Evolutionary conservation across 1,284 basidiomycete species (phyloP), one percentile per base, ranked within the genome.

Genomic region (Ustilago bromivora): DNA sequence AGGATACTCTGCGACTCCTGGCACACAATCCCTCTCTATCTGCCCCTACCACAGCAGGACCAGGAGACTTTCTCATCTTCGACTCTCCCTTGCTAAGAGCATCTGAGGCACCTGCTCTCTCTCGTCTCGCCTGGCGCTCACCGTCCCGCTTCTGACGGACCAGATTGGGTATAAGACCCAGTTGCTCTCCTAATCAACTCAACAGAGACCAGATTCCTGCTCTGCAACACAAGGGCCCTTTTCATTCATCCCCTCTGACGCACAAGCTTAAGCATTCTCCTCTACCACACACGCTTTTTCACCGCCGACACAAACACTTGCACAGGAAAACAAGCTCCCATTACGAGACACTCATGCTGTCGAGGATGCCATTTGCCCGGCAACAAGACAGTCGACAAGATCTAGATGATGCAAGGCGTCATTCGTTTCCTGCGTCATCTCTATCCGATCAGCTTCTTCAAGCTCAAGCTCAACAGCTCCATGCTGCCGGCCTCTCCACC

Each of bases 401-500:
- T 41, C 32, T 49, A 0, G 40, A 66, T 13, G 69, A 71, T 12
- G 31, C 51, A 10, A 55, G 55, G 12, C 49, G 69, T 31, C 69
- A 62, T 43, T 66, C 63, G 23, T 23, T 62, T 12, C 69, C 69
- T 32, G 59, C 56, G 1, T 32, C 51, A n/a, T 43, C 56, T n/a
- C 31, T 66, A 9, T 63, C 69, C 40, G 63, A 56, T 4, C 69
- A 71, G 32, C 35, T 63, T 15, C 38, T 57, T 15, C 69, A 66
- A 59, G 64, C 53, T 15, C 69, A 66, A 59, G 64, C 64, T 13
- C 69, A 62, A 23, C 60, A 66, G 19, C 56, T 71, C n/a, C 57
- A 57, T 49, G 56, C 41, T 13, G 34, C 58, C 19, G 23, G 38
- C 34, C 34, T 49, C 4, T 6, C 38, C 8, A 23, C 57, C 12